Evolutionary conservation across 1,139 yeast species (phyloP), one percentile per base, ranked within the genome.

Genomic region (Kluyveromyces marxianus): DNA sequence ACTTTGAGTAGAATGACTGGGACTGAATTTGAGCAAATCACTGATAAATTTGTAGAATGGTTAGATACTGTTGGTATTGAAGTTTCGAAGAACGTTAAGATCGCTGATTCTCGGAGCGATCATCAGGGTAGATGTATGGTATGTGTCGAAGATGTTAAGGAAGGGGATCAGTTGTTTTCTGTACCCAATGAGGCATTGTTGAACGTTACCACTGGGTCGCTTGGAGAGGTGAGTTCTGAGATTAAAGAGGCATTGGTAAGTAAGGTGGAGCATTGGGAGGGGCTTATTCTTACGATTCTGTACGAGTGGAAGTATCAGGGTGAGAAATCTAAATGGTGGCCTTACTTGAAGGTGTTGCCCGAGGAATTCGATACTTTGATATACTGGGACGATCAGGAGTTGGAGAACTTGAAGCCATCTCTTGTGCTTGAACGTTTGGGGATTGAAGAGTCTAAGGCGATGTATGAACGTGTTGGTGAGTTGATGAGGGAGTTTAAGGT

Each of bases 121-220:
- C 68, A 74, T 41, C 89, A 86, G 63, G 97, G 97, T 14, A 73
- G 97, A 35, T 95, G 94, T 5, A 63, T 92, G 8, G 63, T 82
- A 7, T 95, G 97, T 0, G 50, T 57, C 1, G 76, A 75, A 32
- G 81, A 80, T 53, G 83, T 90, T 28, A 55, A 57, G 3, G 61
- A 68, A 32, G 83, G 73, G 48, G 95, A 86, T 51, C 69, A 69
- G 1, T 65, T 92, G 21, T 87, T 89, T 62, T 72, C 75, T 35
- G 73, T 92, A 25, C 95, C 97, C 0, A 68, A 88, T 47, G 58
- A 64, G 0, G 63, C 74, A 0, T 66, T 84, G 6, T 55, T 92
- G 40, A 79, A 83, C 54, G 71, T 80, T 8, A 76, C 74, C 10
- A 83, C 81, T 21, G 75, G 84, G 35, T 59, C 74, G 1, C 65